A percentile compares a stretch with the other conserved stretches of the same genome.
These are phyloP conservation scores for Komagataella kurtzmanii DNA, from an alignment of 805 yeast genomes.

Conservation along the genomic window DNA sequence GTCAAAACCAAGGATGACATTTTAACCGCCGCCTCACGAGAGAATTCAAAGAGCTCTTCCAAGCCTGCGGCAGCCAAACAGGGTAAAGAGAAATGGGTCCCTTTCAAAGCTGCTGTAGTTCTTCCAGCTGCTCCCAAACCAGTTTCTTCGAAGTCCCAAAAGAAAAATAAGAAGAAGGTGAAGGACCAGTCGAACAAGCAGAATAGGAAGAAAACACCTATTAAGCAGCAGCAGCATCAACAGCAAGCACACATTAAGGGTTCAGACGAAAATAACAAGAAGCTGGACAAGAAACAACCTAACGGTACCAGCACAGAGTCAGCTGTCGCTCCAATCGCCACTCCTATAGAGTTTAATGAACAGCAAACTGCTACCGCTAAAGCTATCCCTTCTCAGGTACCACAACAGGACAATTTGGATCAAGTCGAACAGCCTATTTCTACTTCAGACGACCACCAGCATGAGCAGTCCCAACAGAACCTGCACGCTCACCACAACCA, in stretches of 20 bases:
- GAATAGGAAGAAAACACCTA: neutral
- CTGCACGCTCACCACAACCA: neutral
- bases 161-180: neutral
- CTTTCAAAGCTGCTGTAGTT: slow-evolving; percentile 45
- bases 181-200: slow-evolving; percentile 1
- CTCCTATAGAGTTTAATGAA: neutral
- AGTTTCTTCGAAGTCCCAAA: neutral
- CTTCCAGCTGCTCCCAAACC: slow-evolving; percentile 19
- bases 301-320: neutral
- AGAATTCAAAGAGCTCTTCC: slow-evolving; percentile 9
- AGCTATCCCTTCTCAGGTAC: neutral
- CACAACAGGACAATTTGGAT: neutral
- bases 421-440: slow-evolving; percentile 1
- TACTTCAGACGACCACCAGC: slow-evolving; percentile 2
- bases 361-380: neutral
- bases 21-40: slow-evolving; percentile 9
- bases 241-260: slow-evolving; percentile 1
- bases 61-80: slow-evolving; percentile 10
- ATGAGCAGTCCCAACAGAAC: slow-evolving; percentile 1
- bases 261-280: slow-evolving; percentile 2
- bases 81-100: slow-evolving; percentile 61
- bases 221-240: slow-evolving; percentile 1
- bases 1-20: slow-evolving; percentile 24
- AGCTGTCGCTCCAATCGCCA: neutral
- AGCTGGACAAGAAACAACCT: slow-evolving; percentile 2